phyloP scores from a whole-genome alignment of 495 filamentous ascomycete species.

The Darksidea phi region DNA sequence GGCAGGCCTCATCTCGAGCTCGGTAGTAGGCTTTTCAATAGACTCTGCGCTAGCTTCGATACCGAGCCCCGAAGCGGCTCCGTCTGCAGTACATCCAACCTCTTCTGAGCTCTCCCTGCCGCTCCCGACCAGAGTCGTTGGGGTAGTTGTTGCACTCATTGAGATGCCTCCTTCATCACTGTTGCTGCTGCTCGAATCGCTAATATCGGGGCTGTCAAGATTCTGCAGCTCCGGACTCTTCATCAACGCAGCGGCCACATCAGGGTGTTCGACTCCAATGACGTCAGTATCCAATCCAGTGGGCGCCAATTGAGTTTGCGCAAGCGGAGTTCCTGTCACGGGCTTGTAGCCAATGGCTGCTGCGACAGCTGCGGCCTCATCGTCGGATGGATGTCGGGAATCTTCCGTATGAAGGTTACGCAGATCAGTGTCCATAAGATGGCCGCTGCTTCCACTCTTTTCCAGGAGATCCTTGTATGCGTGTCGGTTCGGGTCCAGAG shows the following conservation, averaged over 20 bases:
- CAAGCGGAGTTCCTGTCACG: conserved; percentile 21
- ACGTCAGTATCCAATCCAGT: conserved; percentile 20
- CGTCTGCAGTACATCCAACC: too few species aligned
- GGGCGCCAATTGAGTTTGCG: conserved; percentile 18
- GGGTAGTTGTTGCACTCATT: background rate
- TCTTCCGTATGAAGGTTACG: conserved; percentile 26
- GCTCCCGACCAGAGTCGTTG: too few species aligned
- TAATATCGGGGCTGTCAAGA: conserved; percentile 39
- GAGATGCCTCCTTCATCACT: conserved; percentile 18
- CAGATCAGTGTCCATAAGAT: conserved; percentile 33
- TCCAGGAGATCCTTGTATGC: conserved; percentile 80
- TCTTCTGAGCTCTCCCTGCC: too few species aligned
- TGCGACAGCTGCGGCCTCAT: conserved; percentile 42
- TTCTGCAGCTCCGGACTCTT: conserved; percentile 40
- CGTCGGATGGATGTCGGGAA: conserved; percentile 27
- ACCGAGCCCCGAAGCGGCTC: too few species aligned
- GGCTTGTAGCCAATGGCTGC: conserved; percentile 38
- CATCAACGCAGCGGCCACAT: conserved; percentile 27
- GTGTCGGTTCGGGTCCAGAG: conserved; percentile 71
- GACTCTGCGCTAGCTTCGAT: too few species aligned
- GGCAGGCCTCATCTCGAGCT: too few species aligned
- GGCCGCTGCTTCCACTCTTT: conserved; percentile 45
- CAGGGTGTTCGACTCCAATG: conserved; percentile 19
- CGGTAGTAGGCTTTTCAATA: too few species aligned
- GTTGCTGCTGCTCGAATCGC: conserved; percentile 37